Evolutionary conservation across 148 eudicot genomes (phyloP).

Genomic region (Selenicereus undatus): DNA sequence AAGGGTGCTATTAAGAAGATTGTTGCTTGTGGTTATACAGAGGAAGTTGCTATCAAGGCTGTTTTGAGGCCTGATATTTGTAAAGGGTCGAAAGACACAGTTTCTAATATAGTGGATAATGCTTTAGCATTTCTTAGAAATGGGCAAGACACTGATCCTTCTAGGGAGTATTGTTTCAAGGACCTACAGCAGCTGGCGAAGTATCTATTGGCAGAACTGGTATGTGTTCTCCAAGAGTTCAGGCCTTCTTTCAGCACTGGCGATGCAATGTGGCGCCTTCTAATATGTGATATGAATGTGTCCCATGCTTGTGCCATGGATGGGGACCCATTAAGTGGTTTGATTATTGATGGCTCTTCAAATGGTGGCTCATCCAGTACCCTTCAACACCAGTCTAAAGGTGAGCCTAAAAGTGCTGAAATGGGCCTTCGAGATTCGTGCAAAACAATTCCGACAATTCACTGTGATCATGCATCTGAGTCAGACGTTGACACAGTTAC

Average conservation of each 20-base stretch:
- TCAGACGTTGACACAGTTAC: constrained; percentile 23
- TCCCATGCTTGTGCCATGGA: constrained; percentile 94
- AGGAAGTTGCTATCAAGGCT: constrained; percentile 63
- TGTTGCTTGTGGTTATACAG: constrained; percentile 62
- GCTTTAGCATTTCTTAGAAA: constrained; percentile 60
- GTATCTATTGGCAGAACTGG: constrained; percentile 72
- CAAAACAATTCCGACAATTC: constrained; percentile 32
- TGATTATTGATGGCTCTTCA: constrained; percentile 32
- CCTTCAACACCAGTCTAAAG: constrained; percentile 36
- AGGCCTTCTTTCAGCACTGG: constrained; percentile 86
- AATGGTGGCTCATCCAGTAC: constrained; percentile 35
- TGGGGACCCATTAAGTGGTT: constrained; percentile 44
- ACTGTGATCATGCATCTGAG: constrained; percentile 28
- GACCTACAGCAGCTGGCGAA: constrained; percentile 74
- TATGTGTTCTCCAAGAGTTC: constrained; percentile 69
- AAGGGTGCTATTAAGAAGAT: constrained; percentile 72
- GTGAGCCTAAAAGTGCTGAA: constrained; percentile 40
- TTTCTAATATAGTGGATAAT: constrained; percentile 75
- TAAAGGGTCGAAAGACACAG: constrained; percentile 72
- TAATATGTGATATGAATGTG: constrained; percentile 88
- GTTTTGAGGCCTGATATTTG: constrained; percentile 79
- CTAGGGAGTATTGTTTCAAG: constrained; percentile 57
- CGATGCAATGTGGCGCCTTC: constrained; percentile 96
- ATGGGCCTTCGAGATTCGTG: constrained; percentile 31
- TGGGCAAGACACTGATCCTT: constrained; percentile 48